phyloP scores from a whole-genome alignment of 768 basidiomycete species.

The Mycena chlorophos region DNA sequence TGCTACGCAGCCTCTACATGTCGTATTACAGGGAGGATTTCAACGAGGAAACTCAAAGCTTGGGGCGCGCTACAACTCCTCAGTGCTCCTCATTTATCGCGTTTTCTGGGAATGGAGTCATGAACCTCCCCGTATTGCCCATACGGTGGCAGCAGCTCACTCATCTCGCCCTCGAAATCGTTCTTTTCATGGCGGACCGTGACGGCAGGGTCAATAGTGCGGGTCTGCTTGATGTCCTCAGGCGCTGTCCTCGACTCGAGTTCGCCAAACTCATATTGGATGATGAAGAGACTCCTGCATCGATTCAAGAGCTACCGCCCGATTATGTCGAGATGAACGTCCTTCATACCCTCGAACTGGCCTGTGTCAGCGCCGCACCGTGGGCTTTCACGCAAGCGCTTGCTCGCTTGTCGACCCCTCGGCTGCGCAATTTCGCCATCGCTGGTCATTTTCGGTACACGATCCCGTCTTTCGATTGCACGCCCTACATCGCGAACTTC shows the following conservation, averaged over 20 bases:
- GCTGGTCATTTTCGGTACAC: not conserved
- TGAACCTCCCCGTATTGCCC: not conserved
- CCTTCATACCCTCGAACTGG: not conserved
- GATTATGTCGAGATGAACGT: not conserved
- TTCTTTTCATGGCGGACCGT: not conserved
- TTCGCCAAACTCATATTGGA: not conserved
- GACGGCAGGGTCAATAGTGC: not conserved
- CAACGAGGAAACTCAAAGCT: not conserved
- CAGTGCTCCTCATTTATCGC: not conserved
- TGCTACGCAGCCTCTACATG: not conserved
- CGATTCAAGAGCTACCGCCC: not conserved
- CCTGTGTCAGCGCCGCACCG: not conserved
- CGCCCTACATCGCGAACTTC: not conserved
- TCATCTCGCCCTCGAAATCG: not conserved
- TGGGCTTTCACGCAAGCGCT: not conserved
- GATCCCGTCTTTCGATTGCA: not conserved
- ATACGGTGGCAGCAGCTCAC: not conserved
- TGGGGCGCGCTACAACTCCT: not conserved
- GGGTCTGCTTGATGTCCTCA: not conserved
- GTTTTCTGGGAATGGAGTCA: not conserved
- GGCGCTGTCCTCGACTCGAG: not conserved
- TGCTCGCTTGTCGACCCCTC: not conserved
- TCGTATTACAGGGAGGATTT: not conserved
- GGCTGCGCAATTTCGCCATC: not conserved
- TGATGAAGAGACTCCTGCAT: not conserved